Conservation (phyloP, 345 rosid genomes). For the Populus alba region DNA sequence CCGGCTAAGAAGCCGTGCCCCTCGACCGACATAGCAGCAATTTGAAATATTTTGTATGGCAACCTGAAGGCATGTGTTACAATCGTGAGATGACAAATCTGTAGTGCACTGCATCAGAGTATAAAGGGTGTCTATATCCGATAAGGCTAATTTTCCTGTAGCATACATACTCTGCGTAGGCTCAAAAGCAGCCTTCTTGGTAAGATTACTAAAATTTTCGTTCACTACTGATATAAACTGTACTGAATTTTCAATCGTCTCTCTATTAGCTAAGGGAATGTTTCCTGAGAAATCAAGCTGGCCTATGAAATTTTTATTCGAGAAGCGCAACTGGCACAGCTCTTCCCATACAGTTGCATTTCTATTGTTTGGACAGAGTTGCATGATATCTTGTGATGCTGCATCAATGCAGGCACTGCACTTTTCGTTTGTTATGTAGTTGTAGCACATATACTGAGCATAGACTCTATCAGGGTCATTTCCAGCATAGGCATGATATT, state of each 20-base stretch:
- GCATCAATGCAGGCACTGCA: constrained; percentile 20
- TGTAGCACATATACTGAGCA: constrained; percentile 37
- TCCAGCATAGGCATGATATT: constrained; percentile 18
- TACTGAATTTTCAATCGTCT: constrained; percentile 20
- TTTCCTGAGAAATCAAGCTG: constrained; percentile 30
- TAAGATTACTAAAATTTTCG: constrained; percentile 21
- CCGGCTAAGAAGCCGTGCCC: constrained; percentile 36
- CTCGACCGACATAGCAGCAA: constrained; percentile 21
- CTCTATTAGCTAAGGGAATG: constrained; percentile 2
- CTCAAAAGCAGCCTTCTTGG: constrained; percentile 15
- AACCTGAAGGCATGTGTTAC: constrained; percentile 29
- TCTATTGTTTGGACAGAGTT: constrained; percentile 18
- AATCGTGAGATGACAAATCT: constrained; percentile 29
- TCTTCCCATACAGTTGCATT: constrained; percentile 42
- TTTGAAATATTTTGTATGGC: constrained; percentile 25
- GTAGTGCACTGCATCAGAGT: constrained; percentile 36
- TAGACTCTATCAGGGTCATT: constrained; percentile 16
- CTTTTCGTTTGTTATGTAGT: constrained; percentile 2
- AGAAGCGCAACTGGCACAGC: constrained; percentile 34
- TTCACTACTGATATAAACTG: constrained; percentile 15
- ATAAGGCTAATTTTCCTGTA: neutral
- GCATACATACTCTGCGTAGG: constrained; percentile 12
- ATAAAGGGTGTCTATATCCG: constrained; percentile 17
- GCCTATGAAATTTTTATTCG: constrained; percentile 24
- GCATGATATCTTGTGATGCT: constrained; percentile 23